phyloP scores from a whole-genome alignment of 805 yeast genomes.

The Starmerella sirachaensis region DNA sequence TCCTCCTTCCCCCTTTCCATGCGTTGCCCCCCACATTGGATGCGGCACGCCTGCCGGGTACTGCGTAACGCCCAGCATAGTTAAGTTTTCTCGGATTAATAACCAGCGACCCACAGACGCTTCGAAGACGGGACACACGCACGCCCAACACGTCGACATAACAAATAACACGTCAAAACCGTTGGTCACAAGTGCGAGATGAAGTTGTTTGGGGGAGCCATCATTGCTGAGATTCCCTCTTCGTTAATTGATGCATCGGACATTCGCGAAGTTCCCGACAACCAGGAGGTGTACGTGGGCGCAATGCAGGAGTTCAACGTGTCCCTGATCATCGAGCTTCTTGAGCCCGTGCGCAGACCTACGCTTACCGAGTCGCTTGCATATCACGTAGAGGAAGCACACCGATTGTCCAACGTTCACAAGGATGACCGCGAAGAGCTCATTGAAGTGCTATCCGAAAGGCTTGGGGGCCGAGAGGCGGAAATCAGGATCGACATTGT shows the following conservation, averaged over 20 bases:
- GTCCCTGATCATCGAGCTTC: constrained; percentile 32
- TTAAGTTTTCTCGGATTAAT: too few relatives aligned
- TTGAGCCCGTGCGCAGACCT: constrained; percentile 29
- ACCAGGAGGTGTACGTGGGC: constrained; percentile 78
- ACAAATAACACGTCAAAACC: neutral
- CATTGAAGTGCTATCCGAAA: constrained; percentile 6
- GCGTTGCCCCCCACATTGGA: too few relatives aligned
- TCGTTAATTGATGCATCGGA: constrained; percentile 64
- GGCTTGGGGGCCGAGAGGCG: constrained; percentile 10
- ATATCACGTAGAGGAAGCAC: constrained; percentile 21
- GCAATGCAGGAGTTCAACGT: constrained; percentile 26
- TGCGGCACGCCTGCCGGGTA: too few relatives aligned
- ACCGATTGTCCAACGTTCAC: constrained; percentile 16
- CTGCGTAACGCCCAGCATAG: too few relatives aligned
- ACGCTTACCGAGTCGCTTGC: constrained; percentile 16
- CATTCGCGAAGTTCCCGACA: constrained; percentile 77
- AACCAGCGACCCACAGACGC: too few relatives aligned
- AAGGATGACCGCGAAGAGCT: constrained; percentile 8
- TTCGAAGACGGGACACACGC: too few relatives aligned
- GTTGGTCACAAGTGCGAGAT: neutral
- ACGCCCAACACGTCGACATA: neutral
- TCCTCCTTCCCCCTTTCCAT: too few relatives aligned
- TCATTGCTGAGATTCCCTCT: constrained; percentile 45
- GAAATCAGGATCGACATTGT: constrained; percentile 19
- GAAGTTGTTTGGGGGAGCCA: constrained; percentile 73